Conservation (phyloP, 352 stramenopile species). For the Pythium pectinolyticum region DNA sequence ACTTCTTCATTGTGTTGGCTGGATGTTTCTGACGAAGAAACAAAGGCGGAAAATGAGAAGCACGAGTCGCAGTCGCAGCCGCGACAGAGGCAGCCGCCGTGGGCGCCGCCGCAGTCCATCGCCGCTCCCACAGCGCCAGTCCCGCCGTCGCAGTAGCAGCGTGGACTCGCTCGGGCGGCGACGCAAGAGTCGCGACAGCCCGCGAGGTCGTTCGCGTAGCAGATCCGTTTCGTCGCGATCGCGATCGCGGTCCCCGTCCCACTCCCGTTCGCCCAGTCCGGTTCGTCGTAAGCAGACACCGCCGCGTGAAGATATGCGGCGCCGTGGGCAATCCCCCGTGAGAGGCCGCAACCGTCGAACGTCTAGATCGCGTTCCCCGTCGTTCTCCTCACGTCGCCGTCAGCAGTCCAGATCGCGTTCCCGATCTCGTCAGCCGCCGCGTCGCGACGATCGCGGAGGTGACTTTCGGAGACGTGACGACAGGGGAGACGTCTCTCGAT, state of each 20-base stretch:
- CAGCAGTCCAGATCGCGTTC: conserved; percentile 11
- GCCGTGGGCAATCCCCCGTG: neutral
- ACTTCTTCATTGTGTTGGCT: neutral
- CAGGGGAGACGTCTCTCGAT: too few species aligned
- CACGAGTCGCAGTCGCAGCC: conserved; percentile 21
- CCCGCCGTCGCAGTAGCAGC: conserved; percentile 22
- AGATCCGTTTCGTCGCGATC: conserved; percentile 13
- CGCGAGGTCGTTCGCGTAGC: conserved; percentile 6
- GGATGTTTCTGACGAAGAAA: conserved; percentile 2
- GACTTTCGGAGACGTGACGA: too few species aligned
- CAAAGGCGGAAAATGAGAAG: conserved; percentile 11
- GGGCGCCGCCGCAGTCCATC: conserved; percentile 1
- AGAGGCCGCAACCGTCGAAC: neutral
- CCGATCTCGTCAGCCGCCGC: conserved; percentile 4
- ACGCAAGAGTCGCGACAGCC: conserved; percentile 10
- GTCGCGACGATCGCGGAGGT: conserved; percentile 19
- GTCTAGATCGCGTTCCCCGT: conserved; percentile 10
- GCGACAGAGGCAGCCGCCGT: conserved; percentile 8
- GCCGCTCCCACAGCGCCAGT: neutral
- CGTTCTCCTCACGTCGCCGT: neutral
- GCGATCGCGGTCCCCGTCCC: neutral
- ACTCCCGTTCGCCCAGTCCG: conserved; percentile 10
- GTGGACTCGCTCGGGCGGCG: conserved; percentile 27
- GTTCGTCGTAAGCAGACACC: conserved; percentile 2
- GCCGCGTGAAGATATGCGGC: neutral